A percentile compares a stretch with the other conserved stretches of the same genome.
These are phyloP conservation scores for Alternaria alternata DNA, from an alignment of 2,329 filamentous ascomycete species.

Conservation along the genomic window DNA sequence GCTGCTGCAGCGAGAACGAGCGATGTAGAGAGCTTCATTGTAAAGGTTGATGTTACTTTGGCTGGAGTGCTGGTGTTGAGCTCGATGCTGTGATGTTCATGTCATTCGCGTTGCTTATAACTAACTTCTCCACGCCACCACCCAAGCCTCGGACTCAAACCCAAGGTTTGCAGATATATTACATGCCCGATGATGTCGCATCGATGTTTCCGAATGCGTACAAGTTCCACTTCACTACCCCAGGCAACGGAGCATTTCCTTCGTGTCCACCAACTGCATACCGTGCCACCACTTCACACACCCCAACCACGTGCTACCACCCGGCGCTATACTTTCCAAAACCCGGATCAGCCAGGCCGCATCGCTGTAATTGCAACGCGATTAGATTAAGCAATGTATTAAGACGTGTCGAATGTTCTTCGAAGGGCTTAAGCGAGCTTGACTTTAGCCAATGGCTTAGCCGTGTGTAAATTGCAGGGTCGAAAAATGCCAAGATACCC, in stretches of 20 bases:
- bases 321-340: conserved; percentile 8
- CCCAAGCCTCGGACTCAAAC: conserved; percentile 3
- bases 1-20: conserved; percentile 38
- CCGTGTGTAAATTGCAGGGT: conserved; percentile 19
- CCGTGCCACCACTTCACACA: conserved; percentile 2
- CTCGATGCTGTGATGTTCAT: background rate
- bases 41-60: background rate
- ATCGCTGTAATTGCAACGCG: conserved; percentile 7
- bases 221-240: background rate
- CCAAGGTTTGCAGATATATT: conserved; percentile 2
- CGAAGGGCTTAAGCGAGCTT: conserved; percentile 28
- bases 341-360: conserved; percentile 29
- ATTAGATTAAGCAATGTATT: conserved; percentile 42
- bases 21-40: conserved; percentile 41
- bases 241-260: conserved; percentile 20
- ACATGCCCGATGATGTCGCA: conserved; percentile 17
- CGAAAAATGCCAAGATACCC: conserved; percentile 1
- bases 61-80: background rate
- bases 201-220: background rate
- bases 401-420: conserved; percentile 30
- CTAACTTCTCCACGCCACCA: background rate
- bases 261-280: conserved; percentile 28
- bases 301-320: conserved; percentile 3
- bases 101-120: conserved; percentile 13
- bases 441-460: conserved; percentile 29